phyloP scores from a whole-genome alignment of 441 rosid genomes.

The Pelargonium citronellum region DNA sequence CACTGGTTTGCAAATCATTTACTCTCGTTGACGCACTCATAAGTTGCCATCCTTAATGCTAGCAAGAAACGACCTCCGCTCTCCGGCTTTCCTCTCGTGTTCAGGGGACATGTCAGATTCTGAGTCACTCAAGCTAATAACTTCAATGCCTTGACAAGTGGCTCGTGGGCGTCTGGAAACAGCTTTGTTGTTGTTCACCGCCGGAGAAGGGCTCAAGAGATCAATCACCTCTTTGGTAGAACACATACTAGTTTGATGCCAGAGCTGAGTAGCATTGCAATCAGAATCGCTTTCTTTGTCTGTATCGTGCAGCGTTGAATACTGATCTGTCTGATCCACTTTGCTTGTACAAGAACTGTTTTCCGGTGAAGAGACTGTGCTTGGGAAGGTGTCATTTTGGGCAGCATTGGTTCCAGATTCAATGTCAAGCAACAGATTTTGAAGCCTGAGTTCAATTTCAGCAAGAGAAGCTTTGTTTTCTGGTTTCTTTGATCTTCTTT shows the following conservation, averaged over 20 bases:
- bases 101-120: conserved; percentile 55
- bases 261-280: conserved; percentile 16
- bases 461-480: conserved; percentile 26
- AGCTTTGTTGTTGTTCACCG: conserved; percentile 10
- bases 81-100: conserved; percentile 59
- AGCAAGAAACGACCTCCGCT: conserved; percentile 52
- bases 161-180: conserved; percentile 29
- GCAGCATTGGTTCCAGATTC: conserved; percentile 29
- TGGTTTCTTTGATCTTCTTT: conserved; percentile 38
- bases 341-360: conserved; percentile 16
- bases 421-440: conserved; percentile 46
- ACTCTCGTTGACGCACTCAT: conserved; percentile 3
- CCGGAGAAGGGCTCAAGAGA: conserved; percentile 70
- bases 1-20: too few relatives aligned
- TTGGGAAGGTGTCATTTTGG: conserved; percentile 18
- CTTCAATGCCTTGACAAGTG: conserved; percentile 24
- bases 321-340: conserved; percentile 18
- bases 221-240: conserved; percentile 46
- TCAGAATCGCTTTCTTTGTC: conserved; percentile 24
- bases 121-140: conserved; percentile 68
- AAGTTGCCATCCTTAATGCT: conserved; percentile 39
- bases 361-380: conserved; percentile 24
- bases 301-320: conserved; percentile 17
- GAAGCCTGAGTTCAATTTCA: conserved; percentile 50
- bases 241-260: conserved; percentile 5